These are phyloP conservation scores for Wickerhamomyces canadensis DNA, from an alignment of 805 yeast genomes.

Conservation along the genomic window DNA sequence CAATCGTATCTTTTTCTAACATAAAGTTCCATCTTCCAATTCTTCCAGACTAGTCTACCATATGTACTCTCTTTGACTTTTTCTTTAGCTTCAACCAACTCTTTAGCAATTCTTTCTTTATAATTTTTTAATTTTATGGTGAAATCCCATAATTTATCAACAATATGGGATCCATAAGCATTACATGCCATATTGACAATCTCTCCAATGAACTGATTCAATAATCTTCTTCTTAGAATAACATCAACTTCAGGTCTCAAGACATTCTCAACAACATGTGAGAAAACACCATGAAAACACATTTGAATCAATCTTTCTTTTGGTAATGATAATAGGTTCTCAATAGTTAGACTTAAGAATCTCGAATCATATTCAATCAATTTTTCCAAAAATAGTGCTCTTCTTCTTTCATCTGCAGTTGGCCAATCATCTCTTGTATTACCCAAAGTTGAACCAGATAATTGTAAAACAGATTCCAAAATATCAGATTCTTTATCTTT, in stretches of 20 bases:
- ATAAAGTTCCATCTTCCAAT: constrained; percentile 86
- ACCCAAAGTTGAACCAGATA: constrained; percentile 70
- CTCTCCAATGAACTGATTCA: constrained; percentile 58
- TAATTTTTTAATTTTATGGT: constrained; percentile 73
- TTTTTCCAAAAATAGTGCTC: constrained; percentile 69
- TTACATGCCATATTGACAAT: constrained; percentile 65
- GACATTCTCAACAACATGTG: constrained; percentile 76
- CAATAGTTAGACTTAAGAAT: constrained; percentile 53
- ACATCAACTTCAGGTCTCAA: constrained; percentile 44
- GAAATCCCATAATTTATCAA: constrained; percentile 79
- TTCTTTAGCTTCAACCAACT: constrained; percentile 51
- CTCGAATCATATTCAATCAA: constrained; percentile 62
- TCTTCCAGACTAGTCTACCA: constrained; percentile 91
- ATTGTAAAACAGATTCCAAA: constrained; percentile 60
- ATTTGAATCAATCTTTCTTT: constrained; percentile 60
- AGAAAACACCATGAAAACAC: constrained; percentile 86
- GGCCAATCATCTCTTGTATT: constrained; percentile 89
- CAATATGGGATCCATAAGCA: constrained; percentile 87
- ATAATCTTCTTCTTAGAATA: constrained; percentile 58
- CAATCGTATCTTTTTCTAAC: constrained; percentile 73
- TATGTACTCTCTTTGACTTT: constrained; percentile 78
- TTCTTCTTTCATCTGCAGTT: constrained; percentile 80
- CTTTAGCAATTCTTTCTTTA: constrained; percentile 79
- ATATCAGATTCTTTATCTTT: constrained; percentile 34
- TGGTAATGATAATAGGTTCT: constrained; percentile 54